phyloP scores from a whole-genome alignment of 2,329 filamentous ascomycete species.

The Knufia fluminis region DNA sequence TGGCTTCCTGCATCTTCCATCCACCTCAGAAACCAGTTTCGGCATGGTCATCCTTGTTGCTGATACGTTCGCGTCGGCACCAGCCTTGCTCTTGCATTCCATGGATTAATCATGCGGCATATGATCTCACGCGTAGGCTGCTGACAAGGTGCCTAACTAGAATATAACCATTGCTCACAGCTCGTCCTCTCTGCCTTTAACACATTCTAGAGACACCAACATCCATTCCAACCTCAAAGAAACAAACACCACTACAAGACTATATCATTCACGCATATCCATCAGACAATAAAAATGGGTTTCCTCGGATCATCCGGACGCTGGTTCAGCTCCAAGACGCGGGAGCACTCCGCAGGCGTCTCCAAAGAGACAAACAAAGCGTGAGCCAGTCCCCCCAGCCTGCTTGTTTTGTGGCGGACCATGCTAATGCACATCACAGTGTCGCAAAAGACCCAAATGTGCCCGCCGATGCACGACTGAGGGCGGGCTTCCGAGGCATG shows the following conservation, averaged over 20 bases:
- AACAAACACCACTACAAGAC: neutral
- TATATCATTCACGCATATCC: neutral
- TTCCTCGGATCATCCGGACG: slow-evolving; percentile 2
- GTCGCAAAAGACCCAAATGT: slow-evolving; percentile 6
- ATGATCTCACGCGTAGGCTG: neutral
- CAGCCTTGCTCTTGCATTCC: neutral
- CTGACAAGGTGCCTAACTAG: neutral
- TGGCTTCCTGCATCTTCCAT: neutral
- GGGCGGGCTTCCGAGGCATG: slow-evolving; percentile 7
- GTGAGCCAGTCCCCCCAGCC: neutral
- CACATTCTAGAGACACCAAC: neutral
- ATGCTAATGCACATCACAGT: neutral
- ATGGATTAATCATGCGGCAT: neutral
- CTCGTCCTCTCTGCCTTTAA: neutral
- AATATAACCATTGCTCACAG: neutral
- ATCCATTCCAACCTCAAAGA: neutral
- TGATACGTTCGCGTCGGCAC: neutral
- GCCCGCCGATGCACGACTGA: slow-evolving; percentile 5
- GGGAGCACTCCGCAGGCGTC: slow-evolving; percentile 1
- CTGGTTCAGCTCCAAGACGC: neutral
- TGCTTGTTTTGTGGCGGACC: neutral
- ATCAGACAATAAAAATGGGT: slow-evolving; percentile 2
- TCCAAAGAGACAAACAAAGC: slow-evolving; percentile 7
- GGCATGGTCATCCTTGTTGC: neutral
- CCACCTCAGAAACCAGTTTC: slow-evolving; percentile 1